Percentiles rank a stretch among this genome's conserved stretches.
These are phyloP conservation scores for Juncus effusus DNA, from an alignment of 176 grass and related monocot species.

Conservation along the genomic window DNA sequence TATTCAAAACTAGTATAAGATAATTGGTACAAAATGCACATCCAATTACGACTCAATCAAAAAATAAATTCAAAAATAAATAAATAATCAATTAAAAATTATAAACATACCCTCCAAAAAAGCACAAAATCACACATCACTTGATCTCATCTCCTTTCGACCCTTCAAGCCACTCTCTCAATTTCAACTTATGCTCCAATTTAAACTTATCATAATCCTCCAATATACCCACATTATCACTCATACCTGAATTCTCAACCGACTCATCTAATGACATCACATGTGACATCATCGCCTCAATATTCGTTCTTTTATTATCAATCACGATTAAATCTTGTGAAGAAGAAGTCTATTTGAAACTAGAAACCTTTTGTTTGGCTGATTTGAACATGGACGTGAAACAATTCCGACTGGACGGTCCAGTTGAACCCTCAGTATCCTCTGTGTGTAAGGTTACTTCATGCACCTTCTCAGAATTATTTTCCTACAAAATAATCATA, in stretches of 20 bases:
- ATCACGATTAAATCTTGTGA: conserved; percentile 25
- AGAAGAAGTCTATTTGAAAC: conserved; percentile 55
- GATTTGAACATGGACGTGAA: conserved; percentile 72
- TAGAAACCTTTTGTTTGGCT: conserved; percentile 66
- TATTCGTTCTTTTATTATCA: conserved; percentile 20
- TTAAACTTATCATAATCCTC: conserved; percentile 68
- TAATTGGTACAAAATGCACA: no score
- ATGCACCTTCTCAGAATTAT: conserved; percentile 58
- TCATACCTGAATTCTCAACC: conserved; percentile 16
- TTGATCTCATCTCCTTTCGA: conserved; percentile 25
- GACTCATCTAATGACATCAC: conserved; percentile 22
- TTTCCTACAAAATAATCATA: conserved; percentile 47
- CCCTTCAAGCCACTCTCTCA: conserved; percentile 64
- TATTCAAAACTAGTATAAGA: no score
- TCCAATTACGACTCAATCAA: no score
- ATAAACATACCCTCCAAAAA: no score
- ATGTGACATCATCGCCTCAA: conserved; percentile 25
- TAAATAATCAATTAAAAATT: no score
- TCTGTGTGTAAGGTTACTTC: conserved; percentile 91
- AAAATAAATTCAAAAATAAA: no score
- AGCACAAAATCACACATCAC: conserved; percentile 2
- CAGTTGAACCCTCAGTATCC: conserved; percentile 57
- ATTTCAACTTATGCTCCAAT: conserved; percentile 63
- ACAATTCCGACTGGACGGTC: conserved; percentile 55
- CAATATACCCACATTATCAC: conserved; percentile 26